Conservation (phyloP, 2,329 filamentous ascomycete genomes). For the Trichoderma breve region DNA sequence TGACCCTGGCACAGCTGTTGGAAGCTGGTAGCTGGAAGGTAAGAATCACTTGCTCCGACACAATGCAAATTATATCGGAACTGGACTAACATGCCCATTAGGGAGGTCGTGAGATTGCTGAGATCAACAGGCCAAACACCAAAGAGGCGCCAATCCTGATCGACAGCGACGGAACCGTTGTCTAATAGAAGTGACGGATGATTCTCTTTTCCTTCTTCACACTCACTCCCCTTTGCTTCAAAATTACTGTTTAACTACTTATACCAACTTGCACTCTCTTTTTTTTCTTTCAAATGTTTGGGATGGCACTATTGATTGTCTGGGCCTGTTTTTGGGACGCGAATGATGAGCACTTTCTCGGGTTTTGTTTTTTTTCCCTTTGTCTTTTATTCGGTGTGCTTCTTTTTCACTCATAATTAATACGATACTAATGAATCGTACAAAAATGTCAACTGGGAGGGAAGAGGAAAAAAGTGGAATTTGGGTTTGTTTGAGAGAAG, state of each 20-base stretch:
- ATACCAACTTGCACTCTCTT: not conserved
- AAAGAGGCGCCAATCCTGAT: conserved; percentile 97
- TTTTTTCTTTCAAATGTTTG: not conserved
- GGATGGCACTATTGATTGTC: conserved; percentile 20
- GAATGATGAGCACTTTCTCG: conserved; percentile 7
- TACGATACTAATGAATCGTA: conserved; percentile 11
- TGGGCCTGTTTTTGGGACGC: conserved; percentile 14
- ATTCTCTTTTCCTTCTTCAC: not conserved
- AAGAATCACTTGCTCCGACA: conserved; percentile 31
- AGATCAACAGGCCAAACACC: conserved; percentile 92
- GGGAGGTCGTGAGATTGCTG: conserved; percentile 94
- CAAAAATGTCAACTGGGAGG: not conserved
- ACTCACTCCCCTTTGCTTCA: not conserved
- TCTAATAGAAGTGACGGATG: conserved; percentile 49
- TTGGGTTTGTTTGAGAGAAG: not conserved
- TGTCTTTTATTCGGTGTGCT: not conserved
- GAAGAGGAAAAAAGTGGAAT: not conserved
- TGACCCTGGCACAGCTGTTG: conserved; percentile 83
- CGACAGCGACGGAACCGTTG: conserved; percentile 92
- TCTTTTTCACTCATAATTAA: not conserved
- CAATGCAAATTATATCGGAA: not conserved
- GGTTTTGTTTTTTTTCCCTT: not conserved
- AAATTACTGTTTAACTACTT: conserved; percentile 5
- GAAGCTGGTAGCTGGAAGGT: conserved; percentile 99
- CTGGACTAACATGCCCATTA: conserved; percentile 27